Evolutionary conservation across 139 green algal species (phyloP).

Genomic region (Coelastrella sp.): DNA sequence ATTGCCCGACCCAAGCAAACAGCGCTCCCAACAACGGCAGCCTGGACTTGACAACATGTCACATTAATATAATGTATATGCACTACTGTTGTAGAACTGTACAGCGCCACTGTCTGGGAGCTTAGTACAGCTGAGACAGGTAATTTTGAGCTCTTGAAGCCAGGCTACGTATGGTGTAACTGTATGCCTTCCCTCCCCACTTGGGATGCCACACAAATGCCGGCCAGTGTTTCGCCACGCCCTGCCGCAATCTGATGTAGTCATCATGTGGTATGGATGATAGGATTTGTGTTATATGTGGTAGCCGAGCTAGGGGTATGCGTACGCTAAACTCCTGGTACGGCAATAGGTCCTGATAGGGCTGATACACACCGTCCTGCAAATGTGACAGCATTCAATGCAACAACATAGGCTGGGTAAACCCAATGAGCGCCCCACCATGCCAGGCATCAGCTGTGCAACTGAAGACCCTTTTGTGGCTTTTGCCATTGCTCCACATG

Average conservation of each 20-base stretch:
- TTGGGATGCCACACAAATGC: conserved; percentile 60
- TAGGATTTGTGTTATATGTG: conserved; percentile 53
- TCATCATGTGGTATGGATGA: conserved; percentile 43
- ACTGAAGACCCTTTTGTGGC: not conserved
- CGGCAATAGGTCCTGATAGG: conserved; percentile 63
- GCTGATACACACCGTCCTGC: conserved; percentile 62
- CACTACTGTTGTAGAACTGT: no score
- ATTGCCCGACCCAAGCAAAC: no score
- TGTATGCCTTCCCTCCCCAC: conserved; percentile 49
- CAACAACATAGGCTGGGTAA: not conserved
- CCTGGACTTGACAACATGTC: no score
- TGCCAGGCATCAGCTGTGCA: not conserved
- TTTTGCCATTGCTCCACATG: not conserved
- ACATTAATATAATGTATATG: no score
- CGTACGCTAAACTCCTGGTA: conserved; percentile 67
- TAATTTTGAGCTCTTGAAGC: not conserved
- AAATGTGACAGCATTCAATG: not conserved
- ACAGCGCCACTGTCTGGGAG: no score
- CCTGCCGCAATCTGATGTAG: conserved; percentile 33
- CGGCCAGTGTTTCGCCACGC: conserved; percentile 47
- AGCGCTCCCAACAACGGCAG: no score
- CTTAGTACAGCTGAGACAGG: not conserved
- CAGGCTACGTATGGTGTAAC: conserved; percentile 51
- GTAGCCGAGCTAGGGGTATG: conserved; percentile 47
- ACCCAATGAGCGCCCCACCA: not conserved